Percentiles rank a stretch among this genome's conserved stretches.
Conservation (phyloP, 305 asterid species). For the Fraxinus sp. region DNA sequence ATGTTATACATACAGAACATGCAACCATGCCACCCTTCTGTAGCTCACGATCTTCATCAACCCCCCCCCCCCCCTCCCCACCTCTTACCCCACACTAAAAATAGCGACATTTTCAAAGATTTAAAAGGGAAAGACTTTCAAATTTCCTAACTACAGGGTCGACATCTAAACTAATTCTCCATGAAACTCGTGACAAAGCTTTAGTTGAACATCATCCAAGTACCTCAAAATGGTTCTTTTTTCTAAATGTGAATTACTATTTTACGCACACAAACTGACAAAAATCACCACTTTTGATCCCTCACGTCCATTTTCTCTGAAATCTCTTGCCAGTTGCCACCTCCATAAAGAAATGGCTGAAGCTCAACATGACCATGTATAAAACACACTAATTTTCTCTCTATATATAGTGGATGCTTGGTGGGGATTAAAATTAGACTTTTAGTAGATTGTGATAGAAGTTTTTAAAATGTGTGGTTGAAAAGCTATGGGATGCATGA, state of each 20-base stretch:
- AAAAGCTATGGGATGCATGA: no score
- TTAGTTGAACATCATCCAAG: background rate
- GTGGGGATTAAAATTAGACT: no score
- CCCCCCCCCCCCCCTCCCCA: background rate
- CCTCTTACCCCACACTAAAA: background rate
- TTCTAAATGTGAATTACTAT: background rate
- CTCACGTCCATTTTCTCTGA: background rate
- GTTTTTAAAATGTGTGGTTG: no score
- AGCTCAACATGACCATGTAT: background rate
- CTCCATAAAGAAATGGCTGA: background rate
- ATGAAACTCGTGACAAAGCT: background rate
- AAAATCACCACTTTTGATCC: background rate
- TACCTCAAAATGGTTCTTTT: background rate
- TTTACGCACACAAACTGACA: background rate
- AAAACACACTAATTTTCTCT: background rate
- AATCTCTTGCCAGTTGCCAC: background rate
- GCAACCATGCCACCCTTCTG: background rate
- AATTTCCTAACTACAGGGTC: background rate
- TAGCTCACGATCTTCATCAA: background rate
- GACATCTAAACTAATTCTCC: background rate
- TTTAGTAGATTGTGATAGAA: no score
- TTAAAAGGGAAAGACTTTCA: background rate
- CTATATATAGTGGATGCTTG: background rate
- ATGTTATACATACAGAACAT: background rate
- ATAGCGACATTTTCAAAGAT: background rate